Evolutionary conservation across 176 grass and related monocot genomes (phyloP), one percentile per base, ranked within the genome.

Genomic region (Areca catechu): DNA sequence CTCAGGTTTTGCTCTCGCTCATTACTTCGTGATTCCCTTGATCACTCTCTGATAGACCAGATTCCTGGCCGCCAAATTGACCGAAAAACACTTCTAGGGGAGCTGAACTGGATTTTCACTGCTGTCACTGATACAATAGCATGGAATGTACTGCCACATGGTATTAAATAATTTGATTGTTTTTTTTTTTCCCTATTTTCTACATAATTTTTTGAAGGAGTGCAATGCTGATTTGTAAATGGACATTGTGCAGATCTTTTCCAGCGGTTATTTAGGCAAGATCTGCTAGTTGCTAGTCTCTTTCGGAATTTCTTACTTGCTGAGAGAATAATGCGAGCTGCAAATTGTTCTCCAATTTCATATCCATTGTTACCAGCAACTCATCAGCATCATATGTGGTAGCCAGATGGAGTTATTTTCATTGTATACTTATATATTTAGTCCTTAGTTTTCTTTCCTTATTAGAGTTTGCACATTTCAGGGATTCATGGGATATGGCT

Each of bases 401-500:
- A 92, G 62, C 22, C 60, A 67, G 17, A 53, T 60, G 50, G 15
- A n/a, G 20, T 43, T 43, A 43, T 43, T 12, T 14, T 12, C 2
- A 0, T 2, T 43, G 34, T 12, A 14, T 43, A 3, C 12, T 12
- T 43, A 43, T 43, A 43, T 43, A 43, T 43, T 43, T 43, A 43
- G 34, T 43, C 34, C 3, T 43, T 43, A 43, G 12, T 73, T 66
- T 61, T 54, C 24, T 49, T 16, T 66, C 54, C 73, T 56, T 29
- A 76, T 5, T 43, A 43, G 10, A 53, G 16, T 70, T 51, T 48
- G n/a, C 54, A 53, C 55, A 72, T 78, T 29, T 56, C 71, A 92
- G 93, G 93, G 87, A 89, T 85, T 87, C 93, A 75, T 98, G 93
- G 93, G 93, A 98, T 66, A 98, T 98, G 93, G 93, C 93, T 80